Conservation (phyloP, 1,284 basidiomycete genomes). For the Xerocomus nothofagi region DNA sequence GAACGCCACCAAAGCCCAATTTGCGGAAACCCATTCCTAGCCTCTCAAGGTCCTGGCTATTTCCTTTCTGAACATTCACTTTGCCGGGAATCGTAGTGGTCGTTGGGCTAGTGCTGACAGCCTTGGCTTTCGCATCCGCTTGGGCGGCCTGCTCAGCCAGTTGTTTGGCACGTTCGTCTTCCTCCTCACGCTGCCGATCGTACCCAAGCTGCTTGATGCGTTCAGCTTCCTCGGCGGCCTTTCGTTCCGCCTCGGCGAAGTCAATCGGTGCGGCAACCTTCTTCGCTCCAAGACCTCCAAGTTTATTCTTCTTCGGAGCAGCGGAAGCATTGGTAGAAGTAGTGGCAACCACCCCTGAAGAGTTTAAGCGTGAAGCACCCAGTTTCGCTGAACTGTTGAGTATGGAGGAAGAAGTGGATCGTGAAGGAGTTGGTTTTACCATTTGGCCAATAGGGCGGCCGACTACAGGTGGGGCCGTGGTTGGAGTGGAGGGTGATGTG, state of each 20-base stretch:
- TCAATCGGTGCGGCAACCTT: constrained; percentile 78
- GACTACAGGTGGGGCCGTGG: constrained; percentile 37
- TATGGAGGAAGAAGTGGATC: constrained; percentile 44
- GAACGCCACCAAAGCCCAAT: constrained; percentile 85
- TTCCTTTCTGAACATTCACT: constrained; percentile 35
- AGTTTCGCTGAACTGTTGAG: constrained; percentile 42
- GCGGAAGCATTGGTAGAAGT: constrained; percentile 37
- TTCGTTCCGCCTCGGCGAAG: constrained; percentile 89
- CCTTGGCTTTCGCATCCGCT: constrained; percentile 41
- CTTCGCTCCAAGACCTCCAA: constrained; percentile 84
- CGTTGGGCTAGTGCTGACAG: constrained; percentile 27
- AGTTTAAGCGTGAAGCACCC: constrained; percentile 57
- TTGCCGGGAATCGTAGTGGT: constrained; percentile 28
- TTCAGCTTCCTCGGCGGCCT: constrained; percentile 87
- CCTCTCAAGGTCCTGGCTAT: constrained; percentile 53
- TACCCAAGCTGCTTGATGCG: constrained; percentile 87
- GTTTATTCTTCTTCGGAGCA: constrained; percentile 62
- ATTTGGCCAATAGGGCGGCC: constrained; percentile 50
- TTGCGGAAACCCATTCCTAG: constrained; percentile 81
- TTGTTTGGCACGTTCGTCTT: constrained; percentile 59
- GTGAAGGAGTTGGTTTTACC: constrained; percentile 60
- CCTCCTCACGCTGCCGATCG: constrained; percentile 78
- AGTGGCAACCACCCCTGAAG: constrained; percentile 41
- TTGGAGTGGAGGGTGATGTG: constrained; percentile 45
- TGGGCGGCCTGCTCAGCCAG: constrained; percentile 51